Conservation (phyloP, 2,329 filamentous ascomycete species). For the Pyrenochaeta sp. region DNA sequence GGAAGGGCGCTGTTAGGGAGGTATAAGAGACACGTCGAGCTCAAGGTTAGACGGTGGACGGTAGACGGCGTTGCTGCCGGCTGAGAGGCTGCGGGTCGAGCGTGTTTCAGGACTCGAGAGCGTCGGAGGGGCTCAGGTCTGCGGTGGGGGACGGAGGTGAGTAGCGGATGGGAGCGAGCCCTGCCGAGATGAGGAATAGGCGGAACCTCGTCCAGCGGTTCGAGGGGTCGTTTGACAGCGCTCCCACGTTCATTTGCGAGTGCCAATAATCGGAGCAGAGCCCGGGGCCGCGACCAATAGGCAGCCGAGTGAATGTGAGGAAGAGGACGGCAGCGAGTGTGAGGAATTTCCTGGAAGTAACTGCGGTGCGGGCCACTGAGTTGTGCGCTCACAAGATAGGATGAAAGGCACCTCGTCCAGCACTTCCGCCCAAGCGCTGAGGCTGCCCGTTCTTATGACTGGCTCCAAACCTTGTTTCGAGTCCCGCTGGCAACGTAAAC, state of each 20-base stretch:
- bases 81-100: conserved; percentile 24
- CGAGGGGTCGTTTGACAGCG: conserved; percentile 17
- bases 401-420: conserved; percentile 15
- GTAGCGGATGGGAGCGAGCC: conserved; percentile 43
- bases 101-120: conserved; percentile 34
- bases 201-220: conserved; percentile 17
- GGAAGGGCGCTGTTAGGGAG: conserved; percentile 15
- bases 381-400: conserved; percentile 19
- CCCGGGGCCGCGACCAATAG: conserved; percentile 9
- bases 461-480: conserved; percentile 40
- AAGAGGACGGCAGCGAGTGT: conserved; percentile 13
- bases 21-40: conserved; percentile 4
- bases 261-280: conserved; percentile 15
- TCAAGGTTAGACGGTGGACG: conserved; percentile 7
- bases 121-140: conserved; percentile 33
- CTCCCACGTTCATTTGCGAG: conserved; percentile 12
- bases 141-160: conserved; percentile 27
- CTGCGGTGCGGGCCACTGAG: conserved; percentile 23
- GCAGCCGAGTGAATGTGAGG: conserved; percentile 8
- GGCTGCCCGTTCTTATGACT: conserved; percentile 33
- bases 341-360: conserved; percentile 5
- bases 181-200: conserved; percentile 38
- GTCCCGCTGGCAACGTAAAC: conserved; percentile 34
- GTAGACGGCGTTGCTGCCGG: conserved; percentile 3
- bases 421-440: conserved; percentile 41